Percentiles rank a stretch among this genome's conserved stretches.
These are phyloP conservation scores for Paraurostyla sp. DNA, from an alignment of 73 alveolate genomes.

Conservation along the genomic window DNA sequence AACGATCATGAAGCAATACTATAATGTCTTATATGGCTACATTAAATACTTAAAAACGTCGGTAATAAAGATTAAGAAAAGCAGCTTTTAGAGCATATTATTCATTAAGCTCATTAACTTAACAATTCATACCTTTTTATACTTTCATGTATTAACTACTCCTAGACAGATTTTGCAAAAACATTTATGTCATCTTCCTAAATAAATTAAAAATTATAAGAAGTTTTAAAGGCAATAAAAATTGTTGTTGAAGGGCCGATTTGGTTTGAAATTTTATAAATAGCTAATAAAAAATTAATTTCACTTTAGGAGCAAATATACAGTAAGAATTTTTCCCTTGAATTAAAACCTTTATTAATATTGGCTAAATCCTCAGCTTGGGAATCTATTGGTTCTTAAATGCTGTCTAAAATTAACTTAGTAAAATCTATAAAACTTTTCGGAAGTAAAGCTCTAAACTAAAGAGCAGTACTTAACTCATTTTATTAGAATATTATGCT, in stretches of 20 bases:
- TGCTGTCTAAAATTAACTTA: neutral
- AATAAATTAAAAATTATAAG: neutral
- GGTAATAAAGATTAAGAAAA: slow-evolving; percentile 66
- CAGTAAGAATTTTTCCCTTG: neutral
- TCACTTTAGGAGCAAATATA: neutral
- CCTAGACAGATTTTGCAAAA: slow-evolving; percentile 11
- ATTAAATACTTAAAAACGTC: slow-evolving; percentile 43
- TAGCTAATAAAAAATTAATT: slow-evolving; percentile 18
- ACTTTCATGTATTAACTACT: slow-evolving; percentile 27
- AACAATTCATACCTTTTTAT: slow-evolving; percentile 24
- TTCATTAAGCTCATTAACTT: slow-evolving; percentile 50
- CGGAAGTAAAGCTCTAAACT: neutral
- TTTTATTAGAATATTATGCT: neutral
- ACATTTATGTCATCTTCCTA: neutral
- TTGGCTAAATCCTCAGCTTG: slow-evolving; percentile 26
- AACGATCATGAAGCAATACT: slow-evolving; percentile 73
- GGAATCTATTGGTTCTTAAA: slow-evolving; percentile 37
- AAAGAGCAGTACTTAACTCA: neutral
- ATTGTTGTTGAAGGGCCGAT: slow-evolving; percentile 41
- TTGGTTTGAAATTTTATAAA: slow-evolving; percentile 27
- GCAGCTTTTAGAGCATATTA: slow-evolving; percentile 61
- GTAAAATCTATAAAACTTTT: slow-evolving; percentile 5
- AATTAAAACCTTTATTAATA: slow-evolving; percentile 3
- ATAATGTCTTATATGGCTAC: slow-evolving; percentile 68
- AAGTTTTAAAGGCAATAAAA: slow-evolving; percentile 13